Base-by-base conservation (phyloP, 1,284 basidiomycete species). In the Ganoderma sinense region DNA sequence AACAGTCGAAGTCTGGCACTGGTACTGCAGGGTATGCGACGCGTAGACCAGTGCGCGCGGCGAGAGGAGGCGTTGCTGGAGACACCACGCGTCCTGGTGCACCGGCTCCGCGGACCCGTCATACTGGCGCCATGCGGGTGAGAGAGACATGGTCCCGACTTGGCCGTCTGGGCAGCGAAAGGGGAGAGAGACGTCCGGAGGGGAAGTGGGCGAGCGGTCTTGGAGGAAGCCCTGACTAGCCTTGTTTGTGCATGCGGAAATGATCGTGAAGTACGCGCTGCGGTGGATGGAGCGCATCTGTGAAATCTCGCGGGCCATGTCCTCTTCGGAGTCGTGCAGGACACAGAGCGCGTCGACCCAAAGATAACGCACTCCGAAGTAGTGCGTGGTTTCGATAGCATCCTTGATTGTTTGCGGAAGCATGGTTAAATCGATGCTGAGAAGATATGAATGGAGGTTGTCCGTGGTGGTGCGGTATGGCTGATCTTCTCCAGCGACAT, bases 21-120 rank as follows among this genome's bases (percentile, higher is more conserved):
- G 70, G 56, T 62, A 70, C 40, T 73, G 70, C 14, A 73, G 62
- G 4, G 72, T 71, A 23, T 73, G 66, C 2, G 72, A 69, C 2
- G 72, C 51, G 26, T 68, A 73, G n/a, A 71, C 55, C 36, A 71
- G 67, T 36, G 68, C 56, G 23, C 72, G 66, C 6, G 66, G 40
- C 16, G 72, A 71, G 40, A 73, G 64, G 11, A 73, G 51, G 26
- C 61, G 61, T 56, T 73, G 70, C 39, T 69, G 59, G 26, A 73
- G 48, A 61, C 72, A 73, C 72, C 72, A 73, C 1, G 65, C 72
- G 4, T 70, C 70, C 33, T 64, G 29, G 55, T 60, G 62, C 33
- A 73, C 59, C 6, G 70, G 64, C 53, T 69, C 71, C 2, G 58
- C 23, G 2, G 65, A 61, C 7, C 62, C 67, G 58, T 67, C 64